These are phyloP conservation scores for Ceratocystis alfenasii DNA, from an alignment of 2,329 filamentous ascomycete genomes.

Conservation along the genomic window DNA sequence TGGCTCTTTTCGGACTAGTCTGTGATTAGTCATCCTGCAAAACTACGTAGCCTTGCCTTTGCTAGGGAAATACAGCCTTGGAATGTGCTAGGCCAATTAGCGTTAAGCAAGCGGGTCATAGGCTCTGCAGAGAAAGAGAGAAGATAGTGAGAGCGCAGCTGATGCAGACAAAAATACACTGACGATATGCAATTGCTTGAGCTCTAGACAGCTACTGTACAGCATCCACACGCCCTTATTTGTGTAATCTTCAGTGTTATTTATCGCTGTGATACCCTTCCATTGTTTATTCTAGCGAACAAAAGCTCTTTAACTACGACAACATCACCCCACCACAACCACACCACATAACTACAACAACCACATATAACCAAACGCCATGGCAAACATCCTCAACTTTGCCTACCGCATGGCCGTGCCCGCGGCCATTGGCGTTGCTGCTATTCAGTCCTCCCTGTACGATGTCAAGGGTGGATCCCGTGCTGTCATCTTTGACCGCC, in stretches of 20 bases:
- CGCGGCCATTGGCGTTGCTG: constrained; percentile 51
- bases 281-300: no score
- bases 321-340: not conserved
- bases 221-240: no score
- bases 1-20: constrained; percentile 13
- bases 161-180: no score
- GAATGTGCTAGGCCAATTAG: not conserved
- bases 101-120: not conserved
- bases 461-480: constrained; percentile 91
- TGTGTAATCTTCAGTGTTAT: no score
- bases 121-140: not conserved
- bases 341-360: constrained; percentile 12
- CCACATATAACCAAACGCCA: constrained; percentile 12
- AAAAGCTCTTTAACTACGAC: no score
- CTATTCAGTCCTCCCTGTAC: constrained; percentile 75
- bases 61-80: constrained; percentile 1
- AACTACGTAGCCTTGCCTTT: constrained; percentile 8
- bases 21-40: constrained; percentile 2
- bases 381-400: constrained; percentile 36
- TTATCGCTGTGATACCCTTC: no score
- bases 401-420: constrained; percentile 63
- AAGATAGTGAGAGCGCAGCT: not conserved
- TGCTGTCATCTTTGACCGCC: constrained; percentile 93
- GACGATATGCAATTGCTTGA: no score
- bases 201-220: no score